These are phyloP conservation scores for Calonectria crousiana DNA, from an alignment of 2,329 filamentous ascomycete genomes.

Conservation along the genomic window DNA sequence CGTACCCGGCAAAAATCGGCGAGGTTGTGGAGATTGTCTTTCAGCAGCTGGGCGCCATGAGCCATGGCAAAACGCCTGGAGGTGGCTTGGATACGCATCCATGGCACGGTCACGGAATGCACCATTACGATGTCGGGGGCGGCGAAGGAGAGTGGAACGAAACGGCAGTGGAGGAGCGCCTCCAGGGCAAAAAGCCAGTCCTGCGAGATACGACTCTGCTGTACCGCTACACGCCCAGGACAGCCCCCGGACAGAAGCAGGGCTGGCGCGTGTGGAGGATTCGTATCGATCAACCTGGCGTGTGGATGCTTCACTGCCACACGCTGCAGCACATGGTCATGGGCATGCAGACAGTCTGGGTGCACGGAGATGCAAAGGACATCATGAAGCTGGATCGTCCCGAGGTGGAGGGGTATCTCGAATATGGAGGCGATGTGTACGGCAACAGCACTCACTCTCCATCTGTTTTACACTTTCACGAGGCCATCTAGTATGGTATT, in stretches of 20 bases:
- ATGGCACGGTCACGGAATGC: background rate
- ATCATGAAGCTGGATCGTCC: background rate
- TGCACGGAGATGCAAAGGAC: background rate
- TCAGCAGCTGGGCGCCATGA: background rate
- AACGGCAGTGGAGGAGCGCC: background rate
- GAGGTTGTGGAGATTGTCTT: slow-evolving; percentile 6
- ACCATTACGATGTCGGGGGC: background rate
- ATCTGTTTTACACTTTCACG: background rate
- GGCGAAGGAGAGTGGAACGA: background rate
- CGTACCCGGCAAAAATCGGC: background rate
- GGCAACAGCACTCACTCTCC: background rate
- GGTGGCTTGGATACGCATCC: slow-evolving; percentile 1
- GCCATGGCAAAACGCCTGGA: background rate
- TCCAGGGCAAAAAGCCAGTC: background rate
- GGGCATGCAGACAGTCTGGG: slow-evolving; percentile 47
- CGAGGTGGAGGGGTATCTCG: background rate
- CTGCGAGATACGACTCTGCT: background rate
- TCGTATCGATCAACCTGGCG: slow-evolving; percentile 61
- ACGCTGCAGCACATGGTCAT: slow-evolving; percentile 69
- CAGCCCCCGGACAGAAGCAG: background rate
- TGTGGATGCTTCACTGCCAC: slow-evolving; percentile 75
- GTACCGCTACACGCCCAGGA: slow-evolving; percentile 3
- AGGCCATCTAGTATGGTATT: background rate
- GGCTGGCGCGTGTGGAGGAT: background rate
- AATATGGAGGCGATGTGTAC: background rate